Conservation (phyloP, 2,329 filamentous ascomycete genomes). For the Clarireedia homoeocarpa region DNA sequence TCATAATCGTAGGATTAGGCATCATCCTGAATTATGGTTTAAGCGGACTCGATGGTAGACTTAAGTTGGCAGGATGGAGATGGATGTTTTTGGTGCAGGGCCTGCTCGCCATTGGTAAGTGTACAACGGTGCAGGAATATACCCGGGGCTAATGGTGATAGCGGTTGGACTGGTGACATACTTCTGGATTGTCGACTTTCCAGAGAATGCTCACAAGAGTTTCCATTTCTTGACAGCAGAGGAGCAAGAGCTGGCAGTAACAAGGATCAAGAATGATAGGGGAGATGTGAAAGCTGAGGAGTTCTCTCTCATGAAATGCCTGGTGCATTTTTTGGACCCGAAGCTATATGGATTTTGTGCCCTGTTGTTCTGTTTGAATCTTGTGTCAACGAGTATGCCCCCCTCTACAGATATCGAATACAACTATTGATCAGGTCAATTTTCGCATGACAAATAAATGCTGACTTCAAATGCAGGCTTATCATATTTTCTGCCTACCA, state of each 20-base stretch:
- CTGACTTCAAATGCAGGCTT: conserved; percentile 38
- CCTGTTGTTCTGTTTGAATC: conserved; percentile 60
- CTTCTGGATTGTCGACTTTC: conserved; percentile 57
- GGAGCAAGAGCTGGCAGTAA: conserved; percentile 39
- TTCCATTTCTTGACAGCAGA: conserved; percentile 47
- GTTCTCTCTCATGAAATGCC: conserved; percentile 52
- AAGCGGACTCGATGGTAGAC: conserved; percentile 51
- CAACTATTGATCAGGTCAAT: no score
- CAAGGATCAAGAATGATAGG: conserved; percentile 49
- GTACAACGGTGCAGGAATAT: background rate
- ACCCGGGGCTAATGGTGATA: conserved; percentile 16
- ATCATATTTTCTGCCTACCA: conserved; percentile 73
- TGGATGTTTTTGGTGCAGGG: conserved; percentile 55
- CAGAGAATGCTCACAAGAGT: conserved; percentile 46
- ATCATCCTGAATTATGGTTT: conserved; percentile 50
- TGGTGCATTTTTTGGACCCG: conserved; percentile 42
- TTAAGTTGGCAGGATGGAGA: conserved; percentile 50
- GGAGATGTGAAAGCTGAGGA: conserved; percentile 42
- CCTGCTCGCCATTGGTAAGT: conserved; percentile 40
- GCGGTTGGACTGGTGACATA: conserved; percentile 44
- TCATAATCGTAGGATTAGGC: conserved; percentile 43
- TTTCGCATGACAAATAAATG: background rate
- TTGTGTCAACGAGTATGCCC: conserved; percentile 50
- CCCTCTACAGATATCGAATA: background rate
- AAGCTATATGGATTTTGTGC: conserved; percentile 56